Conservation (phyloP, 2,329 filamentous ascomycete species). For the Didymella segeticola region DNA sequence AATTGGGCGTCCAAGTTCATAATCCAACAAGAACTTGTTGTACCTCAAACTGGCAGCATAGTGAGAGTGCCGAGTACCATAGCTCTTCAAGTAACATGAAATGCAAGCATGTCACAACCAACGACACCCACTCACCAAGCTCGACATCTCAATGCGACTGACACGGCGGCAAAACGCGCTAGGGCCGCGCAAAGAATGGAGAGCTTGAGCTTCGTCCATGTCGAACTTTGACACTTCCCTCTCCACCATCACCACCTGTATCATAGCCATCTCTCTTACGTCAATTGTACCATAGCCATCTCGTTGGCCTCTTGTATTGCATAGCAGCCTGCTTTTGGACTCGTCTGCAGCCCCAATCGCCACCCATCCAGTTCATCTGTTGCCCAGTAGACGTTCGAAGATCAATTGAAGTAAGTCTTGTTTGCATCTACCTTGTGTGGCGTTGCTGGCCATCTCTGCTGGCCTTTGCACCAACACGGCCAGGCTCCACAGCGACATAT, state of each 20-base stretch:
- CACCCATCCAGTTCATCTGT: slow-evolving; percentile 4
- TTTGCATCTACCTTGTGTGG: neutral
- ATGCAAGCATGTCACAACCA: too few species aligned
- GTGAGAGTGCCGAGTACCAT: too few species aligned
- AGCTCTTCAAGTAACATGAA: too few species aligned
- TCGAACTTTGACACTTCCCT: slow-evolving; percentile 6
- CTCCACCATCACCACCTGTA: slow-evolving; percentile 13
- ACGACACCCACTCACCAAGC: too few species aligned
- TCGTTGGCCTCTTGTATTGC: slow-evolving; percentile 33
- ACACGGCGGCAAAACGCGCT: slow-evolving; percentile 7
- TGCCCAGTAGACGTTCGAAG: slow-evolving; percentile 18
- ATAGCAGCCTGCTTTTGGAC: slow-evolving; percentile 43
- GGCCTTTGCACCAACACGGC: neutral
- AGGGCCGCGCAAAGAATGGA: slow-evolving; percentile 8
- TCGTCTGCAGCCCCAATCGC: slow-evolving; percentile 18
- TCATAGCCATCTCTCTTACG: slow-evolving; percentile 9
- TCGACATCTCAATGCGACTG: too few species aligned
- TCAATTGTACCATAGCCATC: slow-evolving; percentile 39
- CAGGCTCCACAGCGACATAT: neutral
- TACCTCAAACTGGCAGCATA: too few species aligned
- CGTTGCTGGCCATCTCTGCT: slow-evolving; percentile 1
- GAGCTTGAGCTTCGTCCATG: slow-evolving; percentile 11
- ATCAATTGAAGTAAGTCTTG: slow-evolving; percentile 11
- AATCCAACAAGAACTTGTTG: neutral
- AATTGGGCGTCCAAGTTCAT: neutral